Conservation (phyloP, 139 green algal genomes). For the Auxenochlorella pyrenoidosa region DNA sequence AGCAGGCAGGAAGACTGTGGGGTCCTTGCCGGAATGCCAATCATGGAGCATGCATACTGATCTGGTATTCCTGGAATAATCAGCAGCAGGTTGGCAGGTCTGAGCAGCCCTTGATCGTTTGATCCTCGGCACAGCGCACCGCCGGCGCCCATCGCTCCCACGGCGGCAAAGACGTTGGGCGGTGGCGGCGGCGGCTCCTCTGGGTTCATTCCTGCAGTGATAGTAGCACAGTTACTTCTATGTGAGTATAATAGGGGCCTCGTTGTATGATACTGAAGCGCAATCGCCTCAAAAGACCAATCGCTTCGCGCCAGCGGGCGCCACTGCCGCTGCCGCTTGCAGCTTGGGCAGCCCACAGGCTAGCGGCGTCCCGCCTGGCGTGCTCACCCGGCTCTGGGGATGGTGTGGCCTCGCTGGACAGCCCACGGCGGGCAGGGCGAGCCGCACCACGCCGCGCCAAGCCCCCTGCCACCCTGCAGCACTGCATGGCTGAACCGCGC, state of each 20-base stretch:
- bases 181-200: constrained; percentile 43
- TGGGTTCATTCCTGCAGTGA: background rate
- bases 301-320: no score
- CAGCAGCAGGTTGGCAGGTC: no score
- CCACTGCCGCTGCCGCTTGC: background rate
- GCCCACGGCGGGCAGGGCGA: background rate
- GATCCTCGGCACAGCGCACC: no score
- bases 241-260: no score
- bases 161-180: constrained; percentile 48
- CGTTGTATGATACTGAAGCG: no score
- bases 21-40: background rate
- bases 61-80: no score
- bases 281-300: no score
- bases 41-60: no score
- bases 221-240: no score
- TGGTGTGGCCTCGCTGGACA: background rate
- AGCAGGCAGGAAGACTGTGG: background rate
- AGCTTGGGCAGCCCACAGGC: background rate
- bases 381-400: background rate
- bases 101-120: no score
- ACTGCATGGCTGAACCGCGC: background rate
- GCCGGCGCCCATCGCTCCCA: constrained; percentile 60
- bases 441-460: background rate
- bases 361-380: background rate
- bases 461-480: background rate